phyloP scores from a whole-genome alignment of 1,139 yeast species.

The Pichia norvegensis region DNA sequence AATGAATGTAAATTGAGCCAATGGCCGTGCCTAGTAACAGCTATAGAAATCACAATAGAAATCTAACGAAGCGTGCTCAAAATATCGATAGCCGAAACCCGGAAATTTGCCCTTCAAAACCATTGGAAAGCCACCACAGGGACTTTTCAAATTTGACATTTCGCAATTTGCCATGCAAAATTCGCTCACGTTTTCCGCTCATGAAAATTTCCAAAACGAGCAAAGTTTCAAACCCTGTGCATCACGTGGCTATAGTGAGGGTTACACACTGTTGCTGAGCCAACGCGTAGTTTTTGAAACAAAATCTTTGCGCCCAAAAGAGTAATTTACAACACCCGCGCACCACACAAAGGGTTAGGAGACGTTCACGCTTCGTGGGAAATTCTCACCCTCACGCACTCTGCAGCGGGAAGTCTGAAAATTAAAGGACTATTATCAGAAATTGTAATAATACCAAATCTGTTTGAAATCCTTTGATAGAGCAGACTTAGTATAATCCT shows the following conservation, averaged over 20 bases:
- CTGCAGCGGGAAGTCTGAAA: neutral
- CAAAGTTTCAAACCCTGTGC: too few relatives aligned
- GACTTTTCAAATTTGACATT: neutral
- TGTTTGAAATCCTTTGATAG: neutral
- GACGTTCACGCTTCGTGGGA: neutral
- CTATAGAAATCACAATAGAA: neutral
- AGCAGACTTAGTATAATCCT: constrained; percentile 13
- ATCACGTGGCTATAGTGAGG: neutral
- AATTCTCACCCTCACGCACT: constrained; percentile 1
- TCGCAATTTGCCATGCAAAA: neutral
- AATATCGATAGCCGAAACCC: neutral
- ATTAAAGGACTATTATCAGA: neutral
- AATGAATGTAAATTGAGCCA: neutral
- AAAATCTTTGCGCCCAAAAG: neutral
- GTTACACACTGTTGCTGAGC: neutral
- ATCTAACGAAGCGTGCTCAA: neutral
- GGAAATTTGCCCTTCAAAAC: neutral
- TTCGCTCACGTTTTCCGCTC: neutral
- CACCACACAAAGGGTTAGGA: neutral
- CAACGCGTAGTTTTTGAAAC: too few relatives aligned
- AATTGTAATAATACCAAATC: too few relatives aligned
- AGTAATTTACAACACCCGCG: neutral
- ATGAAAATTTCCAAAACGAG: too few relatives aligned
- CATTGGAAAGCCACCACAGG: neutral
- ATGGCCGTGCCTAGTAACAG: neutral